These are phyloP conservation scores for Metarhizium album DNA, from an alignment of 2,329 filamentous ascomycete species.

Conservation along the genomic window DNA sequence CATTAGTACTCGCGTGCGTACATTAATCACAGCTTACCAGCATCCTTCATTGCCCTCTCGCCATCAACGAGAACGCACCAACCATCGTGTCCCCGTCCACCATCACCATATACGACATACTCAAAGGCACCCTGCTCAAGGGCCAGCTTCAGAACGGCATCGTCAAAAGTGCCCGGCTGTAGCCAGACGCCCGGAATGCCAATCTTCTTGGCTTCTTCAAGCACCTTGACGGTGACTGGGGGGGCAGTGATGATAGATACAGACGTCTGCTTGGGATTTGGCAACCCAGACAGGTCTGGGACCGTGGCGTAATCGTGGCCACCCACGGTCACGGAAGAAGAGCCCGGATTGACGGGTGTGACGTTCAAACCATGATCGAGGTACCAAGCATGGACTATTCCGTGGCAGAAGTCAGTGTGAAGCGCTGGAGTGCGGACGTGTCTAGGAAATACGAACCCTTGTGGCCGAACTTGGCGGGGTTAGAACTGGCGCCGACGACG, in stretches of 20 bases:
- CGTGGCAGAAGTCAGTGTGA: not conserved
- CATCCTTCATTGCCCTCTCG: constrained; percentile 48
- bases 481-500: constrained; percentile 81
- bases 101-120: constrained; percentile 56
- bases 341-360: constrained; percentile 72
- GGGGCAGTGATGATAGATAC: constrained; percentile 86
- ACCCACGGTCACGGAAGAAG: constrained; percentile 50
- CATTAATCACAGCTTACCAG: constrained; percentile 36
- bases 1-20: not conserved
- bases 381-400: constrained; percentile 82
- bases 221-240: constrained; percentile 57
- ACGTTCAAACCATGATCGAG: constrained; percentile 62
- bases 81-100: constrained; percentile 57
- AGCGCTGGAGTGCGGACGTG: not conserved
- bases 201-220: constrained; percentile 65
- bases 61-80: constrained; percentile 88
- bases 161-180: constrained; percentile 82
- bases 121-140: constrained; percentile 49
- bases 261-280: constrained; percentile 57
- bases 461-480: constrained; percentile 77
- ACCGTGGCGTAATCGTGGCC: constrained; percentile 51
- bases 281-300: constrained; percentile 53
- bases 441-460: constrained; percentile 48
- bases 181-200: constrained; percentile 73
- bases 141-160: constrained; percentile 61